phyloP scores from a whole-genome alignment of 2,329 filamentous ascomycete genomes.

The Lomentospora prolificans region DNA sequence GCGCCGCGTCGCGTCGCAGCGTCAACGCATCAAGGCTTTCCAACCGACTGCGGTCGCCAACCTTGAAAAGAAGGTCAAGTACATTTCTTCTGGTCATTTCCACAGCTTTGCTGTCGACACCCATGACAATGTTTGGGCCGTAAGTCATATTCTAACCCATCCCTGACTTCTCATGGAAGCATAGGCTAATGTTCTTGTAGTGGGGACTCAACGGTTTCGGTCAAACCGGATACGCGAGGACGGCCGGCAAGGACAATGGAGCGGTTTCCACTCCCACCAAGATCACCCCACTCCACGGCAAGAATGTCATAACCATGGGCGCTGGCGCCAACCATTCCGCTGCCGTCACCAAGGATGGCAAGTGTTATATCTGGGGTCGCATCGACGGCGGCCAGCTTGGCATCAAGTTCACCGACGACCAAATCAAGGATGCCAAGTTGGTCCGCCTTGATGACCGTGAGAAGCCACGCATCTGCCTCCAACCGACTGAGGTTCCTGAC shows the following conservation, averaged over 20 bases:
- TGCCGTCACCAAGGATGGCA: constrained; percentile 37
- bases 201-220: constrained; percentile 80
- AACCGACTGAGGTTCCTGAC: constrained; percentile 44
- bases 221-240: constrained; percentile 50
- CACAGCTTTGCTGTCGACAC: constrained; percentile 54
- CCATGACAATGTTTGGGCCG: constrained; percentile 45
- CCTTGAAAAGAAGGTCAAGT: constrained; percentile 54
- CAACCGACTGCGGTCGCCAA: constrained; percentile 25
- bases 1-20: constrained; percentile 41
- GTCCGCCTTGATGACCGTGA: constrained; percentile 45
- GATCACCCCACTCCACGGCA: constrained; percentile 49
- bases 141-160: constrained; percentile 35
- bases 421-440: constrained; percentile 34
- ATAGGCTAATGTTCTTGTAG: constrained; percentile 46
- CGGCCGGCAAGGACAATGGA: constrained; percentile 31
- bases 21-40: constrained; percentile 36
- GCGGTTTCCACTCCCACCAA: constrained; percentile 55
- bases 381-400: constrained; percentile 42
- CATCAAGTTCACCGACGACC: constrained; percentile 35
- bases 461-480: constrained; percentile 50
- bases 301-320: constrained; percentile 50
- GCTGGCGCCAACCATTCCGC: constrained; percentile 63
- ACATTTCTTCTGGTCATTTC: constrained; percentile 54
- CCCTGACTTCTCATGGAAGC: constrained; percentile 41
- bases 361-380: constrained; percentile 44